Conservation (phyloP, 163 green algal genomes). For the Scenedesmus sp. region DNA sequence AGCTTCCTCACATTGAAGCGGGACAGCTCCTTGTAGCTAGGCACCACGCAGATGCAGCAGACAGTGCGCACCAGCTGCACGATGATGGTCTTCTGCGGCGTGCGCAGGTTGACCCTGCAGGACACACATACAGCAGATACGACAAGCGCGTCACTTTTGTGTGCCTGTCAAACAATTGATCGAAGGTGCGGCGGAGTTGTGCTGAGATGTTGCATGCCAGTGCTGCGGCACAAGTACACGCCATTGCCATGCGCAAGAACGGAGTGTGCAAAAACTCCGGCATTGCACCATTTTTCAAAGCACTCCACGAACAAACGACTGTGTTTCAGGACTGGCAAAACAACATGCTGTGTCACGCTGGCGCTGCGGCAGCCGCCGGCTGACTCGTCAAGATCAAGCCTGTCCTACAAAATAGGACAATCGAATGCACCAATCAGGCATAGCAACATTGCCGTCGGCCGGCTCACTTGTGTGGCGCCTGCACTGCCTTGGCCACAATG, state of each 20-base stretch:
- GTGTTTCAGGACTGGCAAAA: no score
- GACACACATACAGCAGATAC: background rate
- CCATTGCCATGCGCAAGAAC: no score
- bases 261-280: no score
- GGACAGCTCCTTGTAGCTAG: constrained; percentile 73
- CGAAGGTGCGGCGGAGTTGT: no score
- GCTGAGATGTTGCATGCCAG: no score
- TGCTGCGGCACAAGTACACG: no score
- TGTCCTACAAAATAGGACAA: no score
- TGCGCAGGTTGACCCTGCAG: constrained; percentile 76
- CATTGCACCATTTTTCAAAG: no score
- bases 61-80: constrained; percentile 83
- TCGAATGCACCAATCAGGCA: background rate
- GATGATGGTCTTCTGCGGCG: constrained; percentile 78
- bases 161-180: background rate
- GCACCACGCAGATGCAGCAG: constrained; percentile 72
- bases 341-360: no score
- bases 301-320: no score
- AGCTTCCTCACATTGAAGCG: constrained; percentile 80
- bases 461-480: constrained; percentile 61
- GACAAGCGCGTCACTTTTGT: background rate
- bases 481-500: constrained; percentile 69
- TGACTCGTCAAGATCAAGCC: no score
- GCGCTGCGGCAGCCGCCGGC: no score
- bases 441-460: background rate